Evolutionary conservation across 257 asterid species (phyloP).

Genomic region (Nicotiana attenuata): DNA sequence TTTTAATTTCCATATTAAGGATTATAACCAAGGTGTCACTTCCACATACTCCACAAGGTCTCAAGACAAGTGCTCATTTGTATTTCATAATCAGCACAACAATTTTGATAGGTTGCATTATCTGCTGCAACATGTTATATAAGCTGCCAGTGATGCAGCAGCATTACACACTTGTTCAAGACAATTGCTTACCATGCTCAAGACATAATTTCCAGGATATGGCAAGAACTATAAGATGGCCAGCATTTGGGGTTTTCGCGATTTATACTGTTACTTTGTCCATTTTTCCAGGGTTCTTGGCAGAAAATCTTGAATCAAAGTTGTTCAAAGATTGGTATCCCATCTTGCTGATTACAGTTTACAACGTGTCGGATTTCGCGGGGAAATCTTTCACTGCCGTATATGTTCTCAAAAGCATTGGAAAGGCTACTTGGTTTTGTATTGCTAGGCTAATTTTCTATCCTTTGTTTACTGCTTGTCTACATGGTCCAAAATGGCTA

Average conservation of each 20-base stretch:
- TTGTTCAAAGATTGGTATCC: constrained; percentile 69
- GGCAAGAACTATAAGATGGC: constrained; percentile 36
- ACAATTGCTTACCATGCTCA: constrained; percentile 12
- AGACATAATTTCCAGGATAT: constrained; percentile 27
- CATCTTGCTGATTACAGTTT: constrained; percentile 40
- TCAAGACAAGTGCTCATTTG: constrained; percentile 56
- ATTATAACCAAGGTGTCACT: constrained; percentile 69
- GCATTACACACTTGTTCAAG: constrained; percentile 22
- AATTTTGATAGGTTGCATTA: constrained; percentile 39
- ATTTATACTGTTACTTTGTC: constrained; percentile 70
- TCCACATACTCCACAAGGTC: constrained; percentile 63
- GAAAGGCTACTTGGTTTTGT: constrained; percentile 58
- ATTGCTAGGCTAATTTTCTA: constrained; percentile 54
- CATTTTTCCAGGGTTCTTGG: constrained; percentile 69
- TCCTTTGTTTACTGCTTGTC: constrained; percentile 57
- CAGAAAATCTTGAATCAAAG: constrained; percentile 50
- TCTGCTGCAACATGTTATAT: constrained; percentile 53
- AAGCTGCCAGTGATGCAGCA: constrained; percentile 48
- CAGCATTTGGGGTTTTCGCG: constrained; percentile 53
- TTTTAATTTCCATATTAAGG: constrained; percentile 48
- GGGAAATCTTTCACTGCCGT: constrained; percentile 64
- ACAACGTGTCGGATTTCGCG: constrained; percentile 52
- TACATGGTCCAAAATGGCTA: constrained; percentile 76
- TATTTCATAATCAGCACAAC: constrained; percentile 52
- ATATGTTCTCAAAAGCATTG: constrained; percentile 26